Evolutionary conservation across 495 filamentous ascomycete species (phyloP), one percentile per base, ranked within the genome.

Genomic region (Beverwykella pulmonaria): DNA sequence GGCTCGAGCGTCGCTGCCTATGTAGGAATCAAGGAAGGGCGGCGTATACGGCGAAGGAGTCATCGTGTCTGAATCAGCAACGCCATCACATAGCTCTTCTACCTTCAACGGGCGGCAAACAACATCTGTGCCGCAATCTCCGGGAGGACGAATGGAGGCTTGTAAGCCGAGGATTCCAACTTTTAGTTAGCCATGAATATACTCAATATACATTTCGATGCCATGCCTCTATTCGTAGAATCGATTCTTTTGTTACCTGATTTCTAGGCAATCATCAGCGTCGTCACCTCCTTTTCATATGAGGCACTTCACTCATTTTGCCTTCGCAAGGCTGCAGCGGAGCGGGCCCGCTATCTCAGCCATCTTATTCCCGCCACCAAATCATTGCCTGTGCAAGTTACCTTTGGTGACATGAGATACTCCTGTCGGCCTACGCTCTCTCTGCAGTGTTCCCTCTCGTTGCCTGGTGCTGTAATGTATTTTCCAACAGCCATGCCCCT

Each of bases 1-100:
- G 44, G 65, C 56, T 72, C 36, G 65, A 71, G 70, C 70, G 66
- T 72, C 70, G 70, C 70, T 67, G 66, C 63, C 66, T 72, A 65
- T 36, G 53, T 25, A 46, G 61, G 52, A 50, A 23, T 20, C 4
- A 57, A 55, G 47, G 36, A 72, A 32, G 66, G 46, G 57, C 62
- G 55, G 61, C 50, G 70, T 54, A 64, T 53, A 36, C 23, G 66
- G 67, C 63, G 69, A 56, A 67, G 58, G 65, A 65, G 65, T 61
- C 65, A 65, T 62, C 48, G 41, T 15, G 47, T 69, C 61, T 60
- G 60, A 59, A 59, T 44, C 53, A 53, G 60, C 58, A 47, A 32
- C 39, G 47, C 29, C 61, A 59, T 55, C 50, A 34, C 32, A 34
- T 12, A 34, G 32, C 36, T 23, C 61, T 65, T 69, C 67, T 69